A percentile compares a stretch with the other conserved stretches of the same genome.
phyloP scores from a whole-genome alignment of 208 protist genomes.

The Acanthamoeba healyi region DNA sequence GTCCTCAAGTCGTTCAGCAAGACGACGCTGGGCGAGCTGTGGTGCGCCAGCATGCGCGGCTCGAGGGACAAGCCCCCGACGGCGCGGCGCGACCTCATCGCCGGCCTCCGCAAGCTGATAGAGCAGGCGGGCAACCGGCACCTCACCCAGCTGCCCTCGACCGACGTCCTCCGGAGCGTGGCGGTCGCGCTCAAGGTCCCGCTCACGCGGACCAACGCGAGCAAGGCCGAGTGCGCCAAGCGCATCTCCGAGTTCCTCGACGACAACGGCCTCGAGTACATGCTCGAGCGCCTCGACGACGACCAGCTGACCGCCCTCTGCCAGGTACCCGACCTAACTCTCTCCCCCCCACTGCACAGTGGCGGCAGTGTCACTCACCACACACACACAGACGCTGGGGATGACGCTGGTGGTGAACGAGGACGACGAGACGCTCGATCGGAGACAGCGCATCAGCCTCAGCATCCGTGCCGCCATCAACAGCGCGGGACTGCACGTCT shows the following conservation, averaged over 20 bases:
- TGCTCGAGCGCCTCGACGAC: neutral
- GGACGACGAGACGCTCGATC: neutral
- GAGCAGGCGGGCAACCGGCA: neutral
- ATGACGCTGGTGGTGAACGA: neutral
- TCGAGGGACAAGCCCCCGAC: neutral
- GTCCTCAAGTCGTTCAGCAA: neutral
- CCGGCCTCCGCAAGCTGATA: neutral
- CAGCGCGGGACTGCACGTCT: neutral
- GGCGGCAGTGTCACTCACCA: too few relatives aligned
- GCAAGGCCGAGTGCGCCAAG: neutral
- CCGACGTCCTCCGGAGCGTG: neutral
- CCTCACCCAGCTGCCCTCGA: neutral
- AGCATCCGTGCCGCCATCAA: constrained; percentile 19
- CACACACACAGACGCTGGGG: neutral
- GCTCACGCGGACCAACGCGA: neutral
- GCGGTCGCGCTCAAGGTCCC: neutral
- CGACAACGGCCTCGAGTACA: neutral
- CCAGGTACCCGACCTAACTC: neutral
- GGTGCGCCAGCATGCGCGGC: neutral
- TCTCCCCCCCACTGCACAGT: too few relatives aligned
- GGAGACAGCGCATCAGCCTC: neutral
- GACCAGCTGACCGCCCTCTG: neutral
- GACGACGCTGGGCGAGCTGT: neutral
- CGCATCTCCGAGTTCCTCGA: neutral
- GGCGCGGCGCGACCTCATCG: constrained; percentile 10